Conservation (phyloP, 2,329 filamentous ascomycete species). For the Emergomyces pasteurianus region DNA sequence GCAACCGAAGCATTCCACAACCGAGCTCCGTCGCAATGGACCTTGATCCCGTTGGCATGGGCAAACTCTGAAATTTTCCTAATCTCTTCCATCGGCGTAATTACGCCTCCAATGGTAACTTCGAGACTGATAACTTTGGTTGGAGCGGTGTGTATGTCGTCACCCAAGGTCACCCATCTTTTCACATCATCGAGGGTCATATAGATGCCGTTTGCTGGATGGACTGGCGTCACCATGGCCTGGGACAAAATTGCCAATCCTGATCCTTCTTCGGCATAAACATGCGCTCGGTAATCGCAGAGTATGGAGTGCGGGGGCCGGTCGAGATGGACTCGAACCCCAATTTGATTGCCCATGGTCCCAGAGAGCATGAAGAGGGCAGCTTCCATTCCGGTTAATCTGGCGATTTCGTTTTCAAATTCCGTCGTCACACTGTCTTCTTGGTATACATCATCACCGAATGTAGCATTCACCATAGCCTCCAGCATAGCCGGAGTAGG, state of each 20-base stretch:
- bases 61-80: constrained; percentile 55
- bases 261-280: constrained; percentile 10
- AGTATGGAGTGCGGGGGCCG: constrained; percentile 12
- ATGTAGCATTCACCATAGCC: constrained; percentile 8
- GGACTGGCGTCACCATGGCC: constrained; percentile 8
- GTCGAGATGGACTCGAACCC: constrained; percentile 8
- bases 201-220: constrained; percentile 4
- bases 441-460: constrained; percentile 14
- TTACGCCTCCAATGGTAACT: constrained; percentile 62
- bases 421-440: constrained; percentile 12
- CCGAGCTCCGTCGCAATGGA: constrained; percentile 64
- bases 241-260: constrained; percentile 8
- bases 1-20: constrained; percentile 64
- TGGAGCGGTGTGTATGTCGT: constrained; percentile 63
- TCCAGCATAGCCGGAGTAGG: constrained; percentile 14
- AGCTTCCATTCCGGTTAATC: constrained; percentile 10
- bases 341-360: constrained; percentile 16
- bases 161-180: constrained; percentile 46
- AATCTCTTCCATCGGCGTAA: constrained; percentile 60
- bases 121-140: constrained; percentile 66
- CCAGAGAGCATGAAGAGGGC: constrained; percentile 14
- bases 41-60: constrained; percentile 44
- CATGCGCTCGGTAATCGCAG: constrained; percentile 8
- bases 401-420: constrained; percentile 11
- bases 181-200: constrained; percentile 47